These are phyloP conservation scores for Bacidia rubella DNA, from an alignment of 495 filamentous ascomycete species.

Conservation along the genomic window DNA sequence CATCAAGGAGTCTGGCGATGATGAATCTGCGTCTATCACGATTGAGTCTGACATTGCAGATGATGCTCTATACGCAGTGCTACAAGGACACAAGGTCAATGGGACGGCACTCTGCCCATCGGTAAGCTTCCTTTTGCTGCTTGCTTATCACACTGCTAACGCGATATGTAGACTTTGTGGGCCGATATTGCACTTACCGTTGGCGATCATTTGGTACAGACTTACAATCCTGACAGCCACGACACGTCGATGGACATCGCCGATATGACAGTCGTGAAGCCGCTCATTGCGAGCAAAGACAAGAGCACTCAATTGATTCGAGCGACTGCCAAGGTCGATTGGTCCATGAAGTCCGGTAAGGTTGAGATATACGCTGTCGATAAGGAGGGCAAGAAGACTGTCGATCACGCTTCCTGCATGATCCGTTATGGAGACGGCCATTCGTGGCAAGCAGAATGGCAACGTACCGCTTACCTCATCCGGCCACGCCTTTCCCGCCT, in stretches of 20 bases:
- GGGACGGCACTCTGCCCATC: slow-evolving; percentile 42
- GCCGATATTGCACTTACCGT: slow-evolving; percentile 52
- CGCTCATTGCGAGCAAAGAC: slow-evolving; percentile 13
- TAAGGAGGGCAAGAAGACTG: slow-evolving; percentile 3
- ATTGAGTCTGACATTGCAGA: slow-evolving; percentile 55
- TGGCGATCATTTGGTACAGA: slow-evolving; percentile 42
- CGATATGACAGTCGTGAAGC: slow-evolving; percentile 32
- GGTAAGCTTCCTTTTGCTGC: slow-evolving; percentile 21
- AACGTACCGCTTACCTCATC: slow-evolving; percentile 33
- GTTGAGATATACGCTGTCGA: slow-evolving; percentile 20
- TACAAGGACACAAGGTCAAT: slow-evolving; percentile 64
- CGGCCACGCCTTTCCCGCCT: slow-evolving; percentile 31
- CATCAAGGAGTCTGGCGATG: slow-evolving; percentile 41
- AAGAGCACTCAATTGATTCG: slow-evolving; percentile 17
- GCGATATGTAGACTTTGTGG: background rate
- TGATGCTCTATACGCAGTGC: slow-evolving; percentile 43
- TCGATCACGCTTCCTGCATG: slow-evolving; percentile 1
- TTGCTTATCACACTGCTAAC: background rate
- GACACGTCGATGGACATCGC: slow-evolving; percentile 38
- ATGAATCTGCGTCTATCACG: slow-evolving; percentile 39
- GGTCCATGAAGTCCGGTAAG: slow-evolving; percentile 12
- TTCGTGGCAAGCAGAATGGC: slow-evolving; percentile 30
- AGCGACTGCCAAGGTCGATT: slow-evolving; percentile 20
- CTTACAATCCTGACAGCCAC: slow-evolving; percentile 29
- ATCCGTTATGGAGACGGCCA: slow-evolving; percentile 10